Evolutionary conservation across 768 basidiomycete species (phyloP).

Genomic region (Serendipita vermifera): DNA sequence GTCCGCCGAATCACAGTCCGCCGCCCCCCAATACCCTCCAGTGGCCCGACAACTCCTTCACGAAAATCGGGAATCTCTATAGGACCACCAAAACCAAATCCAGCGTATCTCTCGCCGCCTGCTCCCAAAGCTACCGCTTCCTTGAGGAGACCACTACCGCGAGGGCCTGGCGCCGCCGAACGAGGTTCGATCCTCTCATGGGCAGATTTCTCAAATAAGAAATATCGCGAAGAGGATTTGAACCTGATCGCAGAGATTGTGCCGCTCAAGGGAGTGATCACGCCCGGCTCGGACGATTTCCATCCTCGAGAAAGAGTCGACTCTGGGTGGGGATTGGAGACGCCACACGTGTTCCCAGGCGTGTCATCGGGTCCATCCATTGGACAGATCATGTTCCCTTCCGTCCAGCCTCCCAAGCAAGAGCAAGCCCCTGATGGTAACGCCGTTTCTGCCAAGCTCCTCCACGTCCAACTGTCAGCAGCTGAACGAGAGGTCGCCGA

Average conservation of each 20-base stretch:
- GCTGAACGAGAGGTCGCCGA: neutral
- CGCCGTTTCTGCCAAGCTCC: neutral
- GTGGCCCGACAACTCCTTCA: neutral
- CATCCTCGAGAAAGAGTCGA: neutral
- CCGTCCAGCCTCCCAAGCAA: neutral
- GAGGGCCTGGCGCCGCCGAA: neutral
- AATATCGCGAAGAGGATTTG: neutral
- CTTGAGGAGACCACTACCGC: neutral
- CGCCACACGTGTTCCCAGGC: neutral
- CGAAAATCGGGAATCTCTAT: neutral
- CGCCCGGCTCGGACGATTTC: neutral
- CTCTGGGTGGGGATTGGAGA: conserved; percentile 3
- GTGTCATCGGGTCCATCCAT: neutral
- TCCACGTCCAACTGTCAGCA: neutral
- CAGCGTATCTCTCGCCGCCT: neutral
- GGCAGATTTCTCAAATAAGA: neutral
- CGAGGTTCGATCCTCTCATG: neutral
- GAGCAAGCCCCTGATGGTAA: neutral
- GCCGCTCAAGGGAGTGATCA: neutral
- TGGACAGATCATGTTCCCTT: conserved; percentile 2
- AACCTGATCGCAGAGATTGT: neutral
- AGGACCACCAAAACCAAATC: neutral
- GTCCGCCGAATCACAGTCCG: neutral
- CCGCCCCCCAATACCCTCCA: neutral
- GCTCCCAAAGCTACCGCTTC: neutral